Conservation (phyloP, 441 rosid genomes). For the Gossypium trilobum region DNA sequence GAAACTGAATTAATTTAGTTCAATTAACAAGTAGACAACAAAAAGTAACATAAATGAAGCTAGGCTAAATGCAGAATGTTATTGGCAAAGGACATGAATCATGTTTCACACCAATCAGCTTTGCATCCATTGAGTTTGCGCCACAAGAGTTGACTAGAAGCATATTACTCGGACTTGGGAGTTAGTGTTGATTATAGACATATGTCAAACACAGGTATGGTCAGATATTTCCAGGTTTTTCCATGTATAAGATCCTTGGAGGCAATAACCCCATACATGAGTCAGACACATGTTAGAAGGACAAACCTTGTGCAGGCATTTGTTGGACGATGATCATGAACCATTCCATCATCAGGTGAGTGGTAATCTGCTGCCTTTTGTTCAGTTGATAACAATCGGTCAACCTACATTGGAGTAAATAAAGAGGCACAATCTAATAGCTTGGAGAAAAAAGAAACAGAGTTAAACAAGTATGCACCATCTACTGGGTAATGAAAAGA, state of each 20-base stretch:
- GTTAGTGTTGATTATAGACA: neutral
- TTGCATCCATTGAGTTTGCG: slow-evolving; percentile 10
- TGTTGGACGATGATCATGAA: slow-evolving; percentile 96
- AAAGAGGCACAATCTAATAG: slow-evolving; percentile 11
- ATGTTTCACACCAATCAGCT: slow-evolving; percentile 3
- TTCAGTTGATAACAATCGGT: slow-evolving; percentile 82
- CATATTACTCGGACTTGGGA: neutral
- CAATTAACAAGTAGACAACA: slow-evolving; percentile 1
- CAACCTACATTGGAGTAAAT: slow-evolving; percentile 44
- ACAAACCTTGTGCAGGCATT: slow-evolving; percentile 87
- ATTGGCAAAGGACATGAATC: neutral
- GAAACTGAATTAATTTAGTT: neutral
- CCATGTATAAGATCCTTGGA: neutral
- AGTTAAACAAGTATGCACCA: neutral
- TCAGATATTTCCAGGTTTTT: neutral
- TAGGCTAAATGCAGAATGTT: neutral
- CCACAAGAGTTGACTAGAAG: slow-evolving; percentile 7
- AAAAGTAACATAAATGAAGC: neutral
- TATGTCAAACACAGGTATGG: neutral
- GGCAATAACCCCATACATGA: neutral
- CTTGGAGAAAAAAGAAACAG: slow-evolving; percentile 5
- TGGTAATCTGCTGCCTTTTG: slow-evolving; percentile 88
- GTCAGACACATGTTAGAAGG: neutral
- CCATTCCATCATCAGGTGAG: slow-evolving; percentile 91
- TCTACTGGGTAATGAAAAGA: neutral